phyloP scores from a whole-genome alignment of 768 basidiomycete genomes.

The Leccinum olivaceopallidum region DNA sequence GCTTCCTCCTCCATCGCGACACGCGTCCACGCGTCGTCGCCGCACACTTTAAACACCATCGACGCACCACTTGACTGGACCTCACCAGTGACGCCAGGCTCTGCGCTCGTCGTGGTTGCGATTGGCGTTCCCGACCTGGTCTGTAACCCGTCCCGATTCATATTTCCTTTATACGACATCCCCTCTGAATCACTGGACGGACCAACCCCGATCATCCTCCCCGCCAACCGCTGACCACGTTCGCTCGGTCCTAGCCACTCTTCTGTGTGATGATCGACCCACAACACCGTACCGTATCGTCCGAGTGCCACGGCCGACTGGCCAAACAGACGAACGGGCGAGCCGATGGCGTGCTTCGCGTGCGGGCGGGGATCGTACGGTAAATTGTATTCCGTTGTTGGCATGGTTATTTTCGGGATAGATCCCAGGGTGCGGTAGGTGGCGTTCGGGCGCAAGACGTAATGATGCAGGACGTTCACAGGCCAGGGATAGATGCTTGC shows the following conservation, averaged over 20 bases:
- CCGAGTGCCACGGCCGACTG: slow-evolving; percentile 56
- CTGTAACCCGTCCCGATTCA: not conserved
- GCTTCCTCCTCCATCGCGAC: slow-evolving; percentile 41
- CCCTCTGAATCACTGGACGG: not conserved
- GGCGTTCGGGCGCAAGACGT: slow-evolving; percentile 47
- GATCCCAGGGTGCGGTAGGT: slow-evolving; percentile 27
- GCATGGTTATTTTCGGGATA: not conserved
- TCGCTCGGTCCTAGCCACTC: slow-evolving; percentile 45
- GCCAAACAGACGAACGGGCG: slow-evolving; percentile 59
- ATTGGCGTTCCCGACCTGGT: not conserved
- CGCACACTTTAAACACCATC: slow-evolving; percentile 47
- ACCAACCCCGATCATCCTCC: slow-evolving; percentile 14
- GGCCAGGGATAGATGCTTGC: slow-evolving; percentile 66
- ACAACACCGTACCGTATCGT: slow-evolving; percentile 59
- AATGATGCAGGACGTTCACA: slow-evolving; percentile 68
- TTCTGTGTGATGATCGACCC: slow-evolving; percentile 65
- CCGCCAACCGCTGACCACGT: slow-evolving; percentile 61
- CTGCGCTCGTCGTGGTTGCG: not conserved
- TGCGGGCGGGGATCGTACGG: slow-evolving; percentile 46
- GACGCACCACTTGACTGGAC: slow-evolving; percentile 3
- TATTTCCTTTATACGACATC: not conserved
- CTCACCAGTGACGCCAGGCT: not conserved
- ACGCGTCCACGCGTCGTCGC: slow-evolving; percentile 49
- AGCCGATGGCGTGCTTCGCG: slow-evolving; percentile 42
- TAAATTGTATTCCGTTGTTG: slow-evolving; percentile 34